Percentiles rank a stretch among this genome's conserved stretches.
Evolutionary conservation across 2,329 filamentous ascomycete genomes (phyloP).

Genomic region (Parastagonospora avenae): DNA sequence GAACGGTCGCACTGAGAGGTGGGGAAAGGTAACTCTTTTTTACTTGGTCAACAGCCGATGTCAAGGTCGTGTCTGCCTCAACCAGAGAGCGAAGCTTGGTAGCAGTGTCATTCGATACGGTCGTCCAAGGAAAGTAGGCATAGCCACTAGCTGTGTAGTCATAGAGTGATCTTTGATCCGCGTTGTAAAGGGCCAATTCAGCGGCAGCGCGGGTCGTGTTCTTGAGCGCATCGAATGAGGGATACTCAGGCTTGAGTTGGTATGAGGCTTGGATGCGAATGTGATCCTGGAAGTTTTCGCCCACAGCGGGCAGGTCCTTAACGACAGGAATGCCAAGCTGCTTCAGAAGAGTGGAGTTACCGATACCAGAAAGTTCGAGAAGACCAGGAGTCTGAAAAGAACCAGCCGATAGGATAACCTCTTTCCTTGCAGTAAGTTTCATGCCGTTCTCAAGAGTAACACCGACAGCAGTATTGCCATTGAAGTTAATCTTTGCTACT

Average conservation of each 20-base stretch:
- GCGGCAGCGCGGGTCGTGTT: slow-evolving; percentile 44
- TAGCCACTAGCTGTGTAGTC: slow-evolving; percentile 51
- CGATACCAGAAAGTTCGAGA: slow-evolving; percentile 34
- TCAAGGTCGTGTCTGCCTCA: slow-evolving; percentile 17
- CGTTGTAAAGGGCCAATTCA: slow-evolving; percentile 47
- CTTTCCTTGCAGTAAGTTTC: slow-evolving; percentile 33
- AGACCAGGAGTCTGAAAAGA: slow-evolving; percentile 32
- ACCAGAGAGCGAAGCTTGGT: slow-evolving; percentile 43
- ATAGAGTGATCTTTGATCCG: slow-evolving; percentile 42
- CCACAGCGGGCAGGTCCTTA: slow-evolving; percentile 25
- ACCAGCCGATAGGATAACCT: slow-evolving; percentile 36
- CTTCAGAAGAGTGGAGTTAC: slow-evolving; percentile 18
- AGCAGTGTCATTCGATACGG: slow-evolving; percentile 41
- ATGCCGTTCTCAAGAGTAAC: slow-evolving; percentile 40
- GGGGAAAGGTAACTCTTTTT: slow-evolving; percentile 45
- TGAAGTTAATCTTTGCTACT: slow-evolving; percentile 49
- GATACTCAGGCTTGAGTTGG: slow-evolving; percentile 27
- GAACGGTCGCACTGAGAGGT: slow-evolving; percentile 33
- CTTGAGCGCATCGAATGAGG: slow-evolving; percentile 28
- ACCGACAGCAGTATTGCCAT: slow-evolving; percentile 32
- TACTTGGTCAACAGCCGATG: slow-evolving; percentile 19
- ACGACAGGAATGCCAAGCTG: slow-evolving; percentile 24
- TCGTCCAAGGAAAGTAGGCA: slow-evolving; percentile 51
- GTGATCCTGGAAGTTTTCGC: slow-evolving; percentile 43
- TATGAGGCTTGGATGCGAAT: slow-evolving; percentile 33